Evolutionary conservation across 2,329 filamentous ascomycete species (phyloP).

Genomic region (Fusarium oxysporum): DNA sequence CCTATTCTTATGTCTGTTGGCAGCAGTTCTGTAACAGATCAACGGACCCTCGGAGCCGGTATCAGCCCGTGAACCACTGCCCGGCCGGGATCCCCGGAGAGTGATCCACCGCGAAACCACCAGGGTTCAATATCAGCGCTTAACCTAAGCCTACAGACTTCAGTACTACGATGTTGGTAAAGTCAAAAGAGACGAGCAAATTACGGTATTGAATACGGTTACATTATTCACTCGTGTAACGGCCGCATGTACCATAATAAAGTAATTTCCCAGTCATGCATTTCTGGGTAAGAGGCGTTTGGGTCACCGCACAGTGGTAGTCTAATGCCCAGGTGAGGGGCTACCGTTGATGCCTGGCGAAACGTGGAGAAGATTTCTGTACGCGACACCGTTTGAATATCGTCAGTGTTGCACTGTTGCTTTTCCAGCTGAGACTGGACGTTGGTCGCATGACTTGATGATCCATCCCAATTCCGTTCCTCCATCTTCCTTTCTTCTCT

Average conservation of each 20-base stretch:
- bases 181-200: neutral
- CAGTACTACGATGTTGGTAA: neutral
- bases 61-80: constrained; percentile 19
- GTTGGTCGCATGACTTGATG: constrained; percentile 35
- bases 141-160: neutral
- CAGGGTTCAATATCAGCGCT: neutral
- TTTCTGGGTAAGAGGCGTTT: constrained; percentile 16
- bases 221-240: neutral
- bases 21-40: neutral
- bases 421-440: constrained; percentile 24
- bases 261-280: neutral
- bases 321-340: constrained; percentile 7
- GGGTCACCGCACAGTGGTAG: constrained; percentile 9
- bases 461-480: constrained; percentile 8
- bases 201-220: neutral
- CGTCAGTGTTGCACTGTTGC: constrained; percentile 16
- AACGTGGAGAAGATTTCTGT: constrained; percentile 11
- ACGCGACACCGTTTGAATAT: constrained; percentile 23
- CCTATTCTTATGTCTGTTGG: neutral
- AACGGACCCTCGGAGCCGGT: constrained; percentile 33
- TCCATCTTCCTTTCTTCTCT: neutral
- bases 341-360: constrained; percentile 12
- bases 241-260: neutral
- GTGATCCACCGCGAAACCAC: constrained; percentile 15
- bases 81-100: constrained; percentile 27